Base-by-base conservation (phyloP, 1,284 basidiomycete species). In the Retiboletus flavoniger region DNA sequence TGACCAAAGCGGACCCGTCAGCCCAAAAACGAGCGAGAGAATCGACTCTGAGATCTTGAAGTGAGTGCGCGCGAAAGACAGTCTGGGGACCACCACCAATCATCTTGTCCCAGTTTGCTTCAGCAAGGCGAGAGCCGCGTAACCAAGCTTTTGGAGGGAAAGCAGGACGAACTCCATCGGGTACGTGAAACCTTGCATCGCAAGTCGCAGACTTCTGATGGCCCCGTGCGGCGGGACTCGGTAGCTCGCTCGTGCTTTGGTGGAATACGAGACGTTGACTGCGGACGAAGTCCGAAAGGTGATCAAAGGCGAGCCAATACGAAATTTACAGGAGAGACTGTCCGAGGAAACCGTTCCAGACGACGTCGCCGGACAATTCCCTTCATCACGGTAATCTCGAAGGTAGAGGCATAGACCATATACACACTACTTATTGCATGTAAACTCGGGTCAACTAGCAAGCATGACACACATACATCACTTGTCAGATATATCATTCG, bases 221-320 rank as follows among this genome's bases (percentile, higher is more conserved):
- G 5, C 13, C 9, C 9, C 3, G 9, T 35, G 10, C 11, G 6
- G 3, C 52, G 45, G 41, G 46, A 21, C 59, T 38, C 34, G 8
- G 29, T 60, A 94, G 89, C 82, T 97, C 46, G 95, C 95, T 4
- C 79, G 82, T 52, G 95, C 95, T 5, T 76, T 98, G 55, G 84
- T 97, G 17, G 93, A 96, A 69, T 89, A 96, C 73, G 95, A 98
- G 77, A 97, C 95, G n/a, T 76, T 98, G 57, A 85, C 87, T 60
- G 78, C 83, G 39, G 86, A 91, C 19, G 93, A 98, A 72, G 95
- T 97, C 19, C 77, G 79, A 67, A 85, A 83, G 72, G 89, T 94
- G n/a, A 82, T 95, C 67, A 83, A 80, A 54, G 93, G 93, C 35
- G 85, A 93, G 71, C 77, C 80, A 55, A 87, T 95, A 68, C 81